These are phyloP conservation scores for Pascua guehoae DNA, from an alignment of 1,284 basidiomycete species.

Conservation along the genomic window DNA sequence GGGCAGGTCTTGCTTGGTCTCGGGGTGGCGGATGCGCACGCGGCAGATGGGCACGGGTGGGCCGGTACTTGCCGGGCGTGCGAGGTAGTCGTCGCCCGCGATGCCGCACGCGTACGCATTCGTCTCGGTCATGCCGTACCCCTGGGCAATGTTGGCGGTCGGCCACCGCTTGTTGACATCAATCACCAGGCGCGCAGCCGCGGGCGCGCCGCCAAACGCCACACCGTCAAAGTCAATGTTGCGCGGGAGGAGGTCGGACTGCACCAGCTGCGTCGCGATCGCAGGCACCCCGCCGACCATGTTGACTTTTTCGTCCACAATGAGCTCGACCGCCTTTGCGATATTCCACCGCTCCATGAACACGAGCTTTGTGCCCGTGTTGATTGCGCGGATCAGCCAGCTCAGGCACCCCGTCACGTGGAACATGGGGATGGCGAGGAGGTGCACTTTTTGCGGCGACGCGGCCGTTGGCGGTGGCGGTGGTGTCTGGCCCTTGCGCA, in stretches of 20 bases:
- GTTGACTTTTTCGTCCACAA: constrained; percentile 33
- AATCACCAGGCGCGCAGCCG: constrained; percentile 29
- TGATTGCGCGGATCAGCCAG: constrained; percentile 35
- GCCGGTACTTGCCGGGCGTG: constrained; percentile 19
- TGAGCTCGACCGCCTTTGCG: constrained; percentile 30
- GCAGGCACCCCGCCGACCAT: constrained; percentile 43
- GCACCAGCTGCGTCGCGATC: constrained; percentile 34
- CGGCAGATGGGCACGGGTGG: constrained; percentile 37
- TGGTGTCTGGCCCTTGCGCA: constrained; percentile 4
- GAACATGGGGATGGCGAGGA: constrained; percentile 42
- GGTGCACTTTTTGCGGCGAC: not conserved
- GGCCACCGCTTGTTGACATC: constrained; percentile 37
- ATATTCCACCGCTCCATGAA: constrained; percentile 36
- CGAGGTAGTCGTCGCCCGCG: constrained; percentile 37
- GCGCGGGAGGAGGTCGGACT: constrained; percentile 29
- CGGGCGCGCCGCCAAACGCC: constrained; percentile 44
- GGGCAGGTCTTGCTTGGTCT: constrained; percentile 20
- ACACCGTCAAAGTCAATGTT: constrained; percentile 30
- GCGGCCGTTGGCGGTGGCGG: not conserved
- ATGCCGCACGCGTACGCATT: constrained; percentile 38
- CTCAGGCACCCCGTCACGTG: constrained; percentile 46
- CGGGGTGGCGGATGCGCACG: constrained; percentile 36
- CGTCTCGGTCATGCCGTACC: constrained; percentile 45
- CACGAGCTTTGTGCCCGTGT: constrained; percentile 36
- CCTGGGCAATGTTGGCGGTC: constrained; percentile 24